Conservation (phyloP, 2,329 filamentous ascomycete species). For the Sporothrix curviconia region DNA sequence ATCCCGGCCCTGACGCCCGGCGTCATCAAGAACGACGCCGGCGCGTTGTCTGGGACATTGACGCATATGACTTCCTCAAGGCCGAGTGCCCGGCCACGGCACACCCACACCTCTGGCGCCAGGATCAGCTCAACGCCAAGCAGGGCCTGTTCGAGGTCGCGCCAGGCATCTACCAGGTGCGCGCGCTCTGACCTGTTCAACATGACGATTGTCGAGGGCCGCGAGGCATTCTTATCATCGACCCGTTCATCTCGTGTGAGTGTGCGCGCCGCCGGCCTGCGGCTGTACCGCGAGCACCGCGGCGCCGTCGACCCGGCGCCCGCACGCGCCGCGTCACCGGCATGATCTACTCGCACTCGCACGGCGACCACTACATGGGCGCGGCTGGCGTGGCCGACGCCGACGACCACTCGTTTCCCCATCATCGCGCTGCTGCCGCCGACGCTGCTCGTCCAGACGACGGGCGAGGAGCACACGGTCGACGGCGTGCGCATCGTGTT, state of each 20-base stretch:
- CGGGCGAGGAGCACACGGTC: neutral
- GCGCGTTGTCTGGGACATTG: neutral
- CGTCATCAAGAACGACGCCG: neutral
- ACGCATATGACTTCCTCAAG: neutral
- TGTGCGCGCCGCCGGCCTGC: neutral
- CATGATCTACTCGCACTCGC: slow-evolving; percentile 9
- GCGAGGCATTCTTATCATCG: neutral
- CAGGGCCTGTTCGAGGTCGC: slow-evolving; percentile 7
- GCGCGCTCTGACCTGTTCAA: slow-evolving; percentile 9
- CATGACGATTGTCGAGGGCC: slow-evolving; percentile 6
- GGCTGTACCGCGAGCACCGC: slow-evolving; percentile 2
- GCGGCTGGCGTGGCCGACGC: neutral
- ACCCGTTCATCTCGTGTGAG: neutral
- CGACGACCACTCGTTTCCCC: neutral
- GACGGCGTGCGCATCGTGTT: slow-evolving; percentile 9
- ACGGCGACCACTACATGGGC: slow-evolving; percentile 8
- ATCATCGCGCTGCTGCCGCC: neutral
- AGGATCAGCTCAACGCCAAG: slow-evolving; percentile 5
- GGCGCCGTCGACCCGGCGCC: neutral
- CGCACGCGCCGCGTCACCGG: neutral
- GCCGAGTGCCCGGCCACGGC: neutral
- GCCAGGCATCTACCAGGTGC: slow-evolving; percentile 2
- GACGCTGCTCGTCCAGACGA: neutral
- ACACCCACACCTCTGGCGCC: slow-evolving; percentile 4
- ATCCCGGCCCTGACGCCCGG: neutral